Conservation (phyloP, 2,329 filamentous ascomycete species). For the Trichoderma atrobrunneum region DNA sequence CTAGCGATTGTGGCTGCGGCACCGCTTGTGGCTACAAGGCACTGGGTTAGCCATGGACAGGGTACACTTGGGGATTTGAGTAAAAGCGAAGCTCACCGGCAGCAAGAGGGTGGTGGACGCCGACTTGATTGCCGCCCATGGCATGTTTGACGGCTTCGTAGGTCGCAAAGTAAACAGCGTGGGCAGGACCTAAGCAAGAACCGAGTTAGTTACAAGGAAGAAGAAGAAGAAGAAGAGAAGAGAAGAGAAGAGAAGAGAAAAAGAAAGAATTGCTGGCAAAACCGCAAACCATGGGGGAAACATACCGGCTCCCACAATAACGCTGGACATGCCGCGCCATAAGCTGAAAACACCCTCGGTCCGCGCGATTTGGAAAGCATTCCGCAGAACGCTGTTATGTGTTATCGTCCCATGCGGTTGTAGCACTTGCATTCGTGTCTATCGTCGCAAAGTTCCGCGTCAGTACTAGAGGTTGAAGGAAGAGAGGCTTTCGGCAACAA, state of each 20-base stretch:
- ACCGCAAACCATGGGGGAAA: constrained; percentile 17
- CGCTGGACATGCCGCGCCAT: constrained; percentile 96
- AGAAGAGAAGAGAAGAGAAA: too few species aligned
- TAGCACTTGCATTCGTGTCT: constrained; percentile 98
- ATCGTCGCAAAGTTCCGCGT: constrained; percentile 11
- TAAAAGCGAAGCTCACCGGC: constrained; percentile 62
- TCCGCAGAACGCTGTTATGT: constrained; percentile 87
- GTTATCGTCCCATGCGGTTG: constrained; percentile 77
- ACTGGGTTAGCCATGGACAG: neutral
- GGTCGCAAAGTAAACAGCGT: constrained; percentile 97
- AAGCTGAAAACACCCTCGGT: constrained; percentile 86
- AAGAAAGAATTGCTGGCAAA: neutral
- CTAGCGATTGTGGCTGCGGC: constrained; percentile 94
- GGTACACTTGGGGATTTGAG: neutral
- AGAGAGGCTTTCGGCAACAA: neutral
- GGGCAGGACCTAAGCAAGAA: constrained; percentile 70
- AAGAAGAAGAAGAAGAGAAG: neutral
- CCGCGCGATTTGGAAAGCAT: constrained; percentile 86
- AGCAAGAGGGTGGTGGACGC: constrained; percentile 87
- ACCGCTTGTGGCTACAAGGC: constrained; percentile 73
- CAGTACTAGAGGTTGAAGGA: neutral
- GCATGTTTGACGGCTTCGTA: constrained; percentile 97
- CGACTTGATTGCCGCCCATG: constrained; percentile 86
- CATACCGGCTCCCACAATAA: constrained; percentile 89
- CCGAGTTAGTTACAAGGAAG: constrained; percentile 23